phyloP scores from a whole-genome alignment of 768 basidiomycete genomes.

The Dioszegia crocea region DNA sequence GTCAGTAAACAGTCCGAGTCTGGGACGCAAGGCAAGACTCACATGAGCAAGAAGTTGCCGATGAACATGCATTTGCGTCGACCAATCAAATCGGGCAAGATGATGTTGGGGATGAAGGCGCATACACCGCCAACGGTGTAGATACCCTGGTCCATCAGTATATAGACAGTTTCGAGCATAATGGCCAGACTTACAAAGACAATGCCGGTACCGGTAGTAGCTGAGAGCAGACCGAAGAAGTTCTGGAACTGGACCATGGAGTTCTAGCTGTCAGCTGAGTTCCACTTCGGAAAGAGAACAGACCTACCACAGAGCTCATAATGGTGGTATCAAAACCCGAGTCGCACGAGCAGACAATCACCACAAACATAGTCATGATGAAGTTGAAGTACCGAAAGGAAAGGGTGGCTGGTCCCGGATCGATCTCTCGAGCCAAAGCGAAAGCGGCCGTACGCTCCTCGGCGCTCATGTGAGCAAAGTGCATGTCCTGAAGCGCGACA shows the following conservation, averaged over 20 bases:
- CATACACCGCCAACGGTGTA: slow-evolving; percentile 52
- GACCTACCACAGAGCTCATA: no score
- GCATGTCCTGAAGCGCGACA: not conserved
- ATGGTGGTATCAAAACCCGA: slow-evolving; percentile 31
- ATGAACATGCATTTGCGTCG: slow-evolving; percentile 57
- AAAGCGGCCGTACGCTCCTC: slow-evolving; percentile 25
- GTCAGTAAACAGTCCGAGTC: not conserved
- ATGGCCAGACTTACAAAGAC: slow-evolving; percentile 53
- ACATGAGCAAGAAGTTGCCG: slow-evolving; percentile 56
- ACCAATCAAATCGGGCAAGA: slow-evolving; percentile 57
- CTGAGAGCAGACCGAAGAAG: slow-evolving; percentile 55
- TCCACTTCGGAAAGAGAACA: no score
- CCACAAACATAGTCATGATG: slow-evolving; percentile 1
- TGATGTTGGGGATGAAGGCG: slow-evolving; percentile 46
- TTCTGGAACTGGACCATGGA: slow-evolving; percentile 54
- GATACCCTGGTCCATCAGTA: slow-evolving; percentile 44
- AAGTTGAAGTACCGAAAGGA: slow-evolving; percentile 8
- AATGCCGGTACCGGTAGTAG: slow-evolving; percentile 55
- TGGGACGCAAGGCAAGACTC: slow-evolving; percentile 28
- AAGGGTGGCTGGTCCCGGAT: slow-evolving; percentile 14
- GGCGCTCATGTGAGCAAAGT: slow-evolving; percentile 12
- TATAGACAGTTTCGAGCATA: no score
- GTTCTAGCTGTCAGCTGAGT: slow-evolving; percentile 44
- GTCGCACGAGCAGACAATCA: slow-evolving; percentile 4
- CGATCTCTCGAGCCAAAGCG: slow-evolving; percentile 13